These are phyloP conservation scores for Sclerotinia trifoliorum DNA, from an alignment of 2,329 filamentous ascomycete genomes.

Conservation along the genomic window DNA sequence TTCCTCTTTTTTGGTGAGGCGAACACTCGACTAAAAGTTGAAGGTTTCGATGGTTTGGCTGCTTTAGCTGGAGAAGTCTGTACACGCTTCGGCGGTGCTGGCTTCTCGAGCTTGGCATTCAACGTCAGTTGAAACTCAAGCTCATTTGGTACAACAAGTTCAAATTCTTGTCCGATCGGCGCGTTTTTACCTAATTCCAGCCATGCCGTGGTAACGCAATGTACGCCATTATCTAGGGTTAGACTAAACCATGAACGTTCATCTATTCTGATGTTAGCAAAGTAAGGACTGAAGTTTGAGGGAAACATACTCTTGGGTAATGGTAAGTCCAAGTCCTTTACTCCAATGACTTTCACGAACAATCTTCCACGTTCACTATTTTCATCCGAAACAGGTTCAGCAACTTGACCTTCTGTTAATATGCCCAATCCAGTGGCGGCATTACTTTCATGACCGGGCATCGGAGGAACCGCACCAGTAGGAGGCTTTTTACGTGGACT, in stretches of 20 bases:
- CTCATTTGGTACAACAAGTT: conserved; percentile 93
- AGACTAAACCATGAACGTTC: conserved; percentile 93
- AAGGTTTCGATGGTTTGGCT: conserved; percentile 69
- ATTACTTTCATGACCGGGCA: conserved; percentile 86
- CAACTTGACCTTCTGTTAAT: conserved; percentile 55
- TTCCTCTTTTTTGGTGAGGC: conserved; percentile 96
- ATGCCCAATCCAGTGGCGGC: conserved; percentile 57
- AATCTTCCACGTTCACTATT: conserved; percentile 87
- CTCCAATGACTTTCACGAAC: conserved; percentile 98
- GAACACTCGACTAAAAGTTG: conserved; percentile 87
- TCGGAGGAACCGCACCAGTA: conserved; percentile 68
- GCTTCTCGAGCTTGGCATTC: conserved; percentile 89
- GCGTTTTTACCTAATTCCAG: conserved; percentile 88
- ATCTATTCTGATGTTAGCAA: conserved; percentile 50
- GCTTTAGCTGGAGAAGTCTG: conserved; percentile 61
- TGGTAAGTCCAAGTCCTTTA: conserved; percentile 91
- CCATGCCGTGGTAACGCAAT: conserved; percentile 96
- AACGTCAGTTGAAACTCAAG: conserved; percentile 98
- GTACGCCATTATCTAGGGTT: conserved; percentile 95
- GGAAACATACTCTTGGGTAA: conserved; percentile 74
- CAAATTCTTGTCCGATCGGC: conserved; percentile 96
- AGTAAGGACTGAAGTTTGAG: not conserved
- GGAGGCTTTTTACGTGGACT: conserved; percentile 43
- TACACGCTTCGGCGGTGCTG: conserved; percentile 55
- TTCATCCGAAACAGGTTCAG: conserved; percentile 57